Evolutionary conservation across 768 basidiomycete species (phyloP), one percentile per base, ranked within the genome.

Genomic region (Collybiopsis luxurians): DNA sequence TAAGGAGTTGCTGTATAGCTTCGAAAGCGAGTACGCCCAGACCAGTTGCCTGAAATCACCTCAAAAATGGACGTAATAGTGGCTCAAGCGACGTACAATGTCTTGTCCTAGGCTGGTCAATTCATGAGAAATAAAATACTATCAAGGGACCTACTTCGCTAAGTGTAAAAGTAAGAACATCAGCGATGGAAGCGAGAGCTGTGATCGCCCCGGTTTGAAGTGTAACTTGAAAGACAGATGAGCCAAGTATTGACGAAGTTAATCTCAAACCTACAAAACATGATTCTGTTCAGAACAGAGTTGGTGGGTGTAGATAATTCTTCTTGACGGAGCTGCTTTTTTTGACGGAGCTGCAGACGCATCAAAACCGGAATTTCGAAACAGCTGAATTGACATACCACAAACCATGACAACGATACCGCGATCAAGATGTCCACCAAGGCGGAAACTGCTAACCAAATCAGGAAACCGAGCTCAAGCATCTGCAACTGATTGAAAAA

Each of bases 391-490:
- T 19, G 38, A 64, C 74, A 17, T 60, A 80, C 81, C 66, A 84
- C 63, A 36, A 70, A 74, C 47, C 69, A 61, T 6, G 76, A 75
- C 5, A 84, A 69, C 1, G 72, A 59, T 0, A 64, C 54, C 1
- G 83, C 77, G 48, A 84, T 84, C 10, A 80, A 59, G 7, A 77
- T 60, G 62, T 84, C 83, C 11, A 75, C 73, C 11, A 73, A 65
- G 4, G 75, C 76, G 12, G 79, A 73, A 0, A 75, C 63, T 17
- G 73, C 61, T 28, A 84, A 74, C 81, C 82, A 84, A 1, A 68
- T 56, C 19, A 75, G 65, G 1, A 73, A 72, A 0, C 74, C 66
- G 27, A 53, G 59, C 47, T 73, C 70, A 2, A 73, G 64, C 47
- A 67, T 52, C 15, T 67, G 68, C 57, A 74, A 72, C 49, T 57